phyloP scores from a whole-genome alignment of 768 basidiomycete genomes.

The Lentinula aciculospora region DNA sequence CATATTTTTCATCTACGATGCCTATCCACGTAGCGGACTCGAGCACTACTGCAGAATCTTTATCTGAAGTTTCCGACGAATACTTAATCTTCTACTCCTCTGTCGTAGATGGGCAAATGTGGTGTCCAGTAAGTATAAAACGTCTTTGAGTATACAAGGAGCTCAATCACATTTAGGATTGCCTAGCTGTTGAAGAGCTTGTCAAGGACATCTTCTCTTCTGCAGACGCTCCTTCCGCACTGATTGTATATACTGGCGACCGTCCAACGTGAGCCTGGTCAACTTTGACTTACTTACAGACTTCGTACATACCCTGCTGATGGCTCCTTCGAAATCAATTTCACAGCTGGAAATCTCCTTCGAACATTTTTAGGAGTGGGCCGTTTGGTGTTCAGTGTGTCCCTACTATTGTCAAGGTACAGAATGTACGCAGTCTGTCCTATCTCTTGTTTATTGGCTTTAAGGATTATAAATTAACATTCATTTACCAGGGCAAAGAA shows the following conservation, averaged over 20 bases:
- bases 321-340: slow-evolving; percentile 37
- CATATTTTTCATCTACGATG: slow-evolving; percentile 28
- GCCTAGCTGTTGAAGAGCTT: slow-evolving; percentile 51
- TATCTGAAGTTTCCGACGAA: slow-evolving; percentile 37
- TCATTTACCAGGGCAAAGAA: slow-evolving; percentile 28
- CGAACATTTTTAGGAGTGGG: slow-evolving; percentile 52
- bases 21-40: slow-evolving; percentile 38
- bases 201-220: slow-evolving; percentile 46
- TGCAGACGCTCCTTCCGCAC: slow-evolving; percentile 40
- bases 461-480: no score
- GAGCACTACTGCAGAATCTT: slow-evolving; percentile 27
- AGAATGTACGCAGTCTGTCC: slow-evolving; percentile 48
- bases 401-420: slow-evolving; percentile 61
- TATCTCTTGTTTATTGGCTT: no score
- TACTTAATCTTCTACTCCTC: slow-evolving; percentile 73
- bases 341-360: slow-evolving; percentile 58
- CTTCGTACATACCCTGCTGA: slow-evolving; percentile 26
- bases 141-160: not conserved
- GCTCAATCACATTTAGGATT: slow-evolving; percentile 42
- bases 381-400: slow-evolving; percentile 58
- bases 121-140: slow-evolving; percentile 58
- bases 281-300: not conserved
- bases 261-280: slow-evolving; percentile 39
- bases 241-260: slow-evolving; percentile 68
- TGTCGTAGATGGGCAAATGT: slow-evolving; percentile 51